Percentiles rank a stretch among this genome's conserved stretches.
Evolutionary conservation across 73 alveolate species (phyloP).

Genomic region (Tetrahymena elliotti): DNA sequence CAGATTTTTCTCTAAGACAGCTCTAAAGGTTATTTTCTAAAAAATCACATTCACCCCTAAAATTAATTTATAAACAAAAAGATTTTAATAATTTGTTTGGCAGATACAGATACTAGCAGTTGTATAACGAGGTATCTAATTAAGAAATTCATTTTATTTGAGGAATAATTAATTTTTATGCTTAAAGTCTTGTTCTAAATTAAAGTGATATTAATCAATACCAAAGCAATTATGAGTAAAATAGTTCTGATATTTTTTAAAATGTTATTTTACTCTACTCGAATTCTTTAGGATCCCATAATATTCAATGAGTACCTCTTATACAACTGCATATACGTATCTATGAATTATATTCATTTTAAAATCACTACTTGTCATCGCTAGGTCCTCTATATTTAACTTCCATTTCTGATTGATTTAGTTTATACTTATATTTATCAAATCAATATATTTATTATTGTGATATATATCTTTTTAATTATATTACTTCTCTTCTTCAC

Average conservation of each 20-base stretch:
- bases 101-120: neutral
- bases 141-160: neutral
- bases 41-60: slow-evolving; percentile 37
- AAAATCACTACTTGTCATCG: neutral
- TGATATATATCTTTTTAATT: neutral
- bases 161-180: neutral
- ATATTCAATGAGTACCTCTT: neutral
- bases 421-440: neutral
- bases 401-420: neutral
- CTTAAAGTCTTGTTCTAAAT: neutral
- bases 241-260: neutral
- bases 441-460: neutral
- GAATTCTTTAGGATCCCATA: neutral
- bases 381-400: neutral
- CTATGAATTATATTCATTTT: neutral
- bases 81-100: neutral
- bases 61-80: neutral
- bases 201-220: neutral
- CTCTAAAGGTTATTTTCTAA: slow-evolving; percentile 30
- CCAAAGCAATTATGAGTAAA: neutral
- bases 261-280: neutral
- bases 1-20: slow-evolving; percentile 39
- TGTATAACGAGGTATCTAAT: neutral
- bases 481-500: neutral
- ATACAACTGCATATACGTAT: neutral